phyloP scores from a whole-genome alignment of 495 filamentous ascomycete species.

The Xylaria nigripes region DNA sequence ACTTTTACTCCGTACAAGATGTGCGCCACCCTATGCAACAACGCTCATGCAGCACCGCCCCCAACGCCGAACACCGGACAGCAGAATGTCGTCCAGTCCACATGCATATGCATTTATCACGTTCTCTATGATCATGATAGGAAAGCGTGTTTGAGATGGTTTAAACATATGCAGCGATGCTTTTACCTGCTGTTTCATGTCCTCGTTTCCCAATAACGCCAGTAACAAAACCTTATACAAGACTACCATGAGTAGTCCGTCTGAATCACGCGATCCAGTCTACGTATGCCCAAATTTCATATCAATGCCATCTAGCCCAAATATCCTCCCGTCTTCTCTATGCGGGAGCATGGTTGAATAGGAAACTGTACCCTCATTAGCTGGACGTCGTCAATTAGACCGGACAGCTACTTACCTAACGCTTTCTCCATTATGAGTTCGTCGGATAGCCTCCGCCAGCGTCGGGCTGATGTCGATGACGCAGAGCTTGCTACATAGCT shows the following conservation, averaged over 20 bases:
- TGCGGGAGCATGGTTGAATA: slow-evolving; percentile 83
- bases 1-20: neutral
- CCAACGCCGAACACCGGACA: neutral
- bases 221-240: neutral
- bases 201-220: slow-evolving; percentile 9
- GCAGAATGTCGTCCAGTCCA: neutral
- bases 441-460: slow-evolving; percentile 58
- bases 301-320: too few species aligned
- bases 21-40: slow-evolving; percentile 6
- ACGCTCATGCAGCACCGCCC: neutral
- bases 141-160: neutral
- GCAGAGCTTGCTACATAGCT: slow-evolving; percentile 64
- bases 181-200: neutral
- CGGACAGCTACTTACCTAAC: slow-evolving; percentile 7
- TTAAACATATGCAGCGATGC: slow-evolving; percentile 8
- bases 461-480: slow-evolving; percentile 94
- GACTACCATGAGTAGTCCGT: neutral
- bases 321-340: slow-evolving; percentile 18
- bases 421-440: slow-evolving; percentile 86
- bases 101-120: slow-evolving; percentile 7
- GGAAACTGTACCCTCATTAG: slow-evolving; percentile 44
- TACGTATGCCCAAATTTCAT: too few species aligned
- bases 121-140: neutral
- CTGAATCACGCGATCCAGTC: too few species aligned
- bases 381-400: neutral